Percentiles rank a stretch among this genome's conserved stretches.
phyloP scores from a whole-genome alignment of 768 basidiomycete species.

The Termitomyces sp. region DNA sequence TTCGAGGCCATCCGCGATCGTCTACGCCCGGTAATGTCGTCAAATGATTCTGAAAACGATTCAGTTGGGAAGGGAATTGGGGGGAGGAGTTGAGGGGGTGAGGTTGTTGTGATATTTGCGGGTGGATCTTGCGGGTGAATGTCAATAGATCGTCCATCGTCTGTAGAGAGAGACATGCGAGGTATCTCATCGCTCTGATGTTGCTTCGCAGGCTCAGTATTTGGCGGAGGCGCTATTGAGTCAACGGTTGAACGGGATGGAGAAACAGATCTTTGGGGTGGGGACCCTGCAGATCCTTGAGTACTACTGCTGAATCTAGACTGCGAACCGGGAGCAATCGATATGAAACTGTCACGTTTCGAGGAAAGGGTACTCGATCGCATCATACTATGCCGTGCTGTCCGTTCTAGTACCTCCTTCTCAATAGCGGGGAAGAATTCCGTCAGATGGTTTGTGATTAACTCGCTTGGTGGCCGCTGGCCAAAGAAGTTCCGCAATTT shows the following conservation, averaged over 20 bases:
- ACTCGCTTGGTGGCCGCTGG: constrained; percentile 94
- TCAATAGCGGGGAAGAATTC: constrained; percentile 96
- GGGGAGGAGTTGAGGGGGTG: constrained; percentile 59
- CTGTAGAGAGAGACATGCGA: constrained; percentile 68
- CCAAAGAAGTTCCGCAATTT: constrained; percentile 96
- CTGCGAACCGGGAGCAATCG: constrained; percentile 38
- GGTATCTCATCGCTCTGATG: constrained; percentile 46
- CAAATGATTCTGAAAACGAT: constrained; percentile 75
- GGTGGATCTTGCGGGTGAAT: constrained; percentile 44
- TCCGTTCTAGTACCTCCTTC: constrained; percentile 84
- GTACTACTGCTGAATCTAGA: constrained; percentile 64
- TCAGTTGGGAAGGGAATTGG: constrained; percentile 76
- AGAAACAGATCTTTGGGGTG: constrained; percentile 33
- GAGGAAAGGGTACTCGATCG: constrained; percentile 29
- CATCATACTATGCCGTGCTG: constrained; percentile 83
- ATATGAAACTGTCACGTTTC: constrained; percentile 46
- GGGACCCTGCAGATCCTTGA: constrained; percentile 48
- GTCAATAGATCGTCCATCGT: constrained; percentile 62
- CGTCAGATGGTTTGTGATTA: constrained; percentile 89
- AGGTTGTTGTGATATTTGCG: constrained; percentile 11
- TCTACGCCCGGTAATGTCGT: constrained; percentile 37
- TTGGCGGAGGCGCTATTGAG: constrained; percentile 36
- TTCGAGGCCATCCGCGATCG: constrained; percentile 42
- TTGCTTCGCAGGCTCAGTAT: constrained; percentile 26
- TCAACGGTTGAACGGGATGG: constrained; percentile 41